Evolutionary conservation across 805 yeast species (phyloP).

Genomic region (Ogataea glucozyma): DNA sequence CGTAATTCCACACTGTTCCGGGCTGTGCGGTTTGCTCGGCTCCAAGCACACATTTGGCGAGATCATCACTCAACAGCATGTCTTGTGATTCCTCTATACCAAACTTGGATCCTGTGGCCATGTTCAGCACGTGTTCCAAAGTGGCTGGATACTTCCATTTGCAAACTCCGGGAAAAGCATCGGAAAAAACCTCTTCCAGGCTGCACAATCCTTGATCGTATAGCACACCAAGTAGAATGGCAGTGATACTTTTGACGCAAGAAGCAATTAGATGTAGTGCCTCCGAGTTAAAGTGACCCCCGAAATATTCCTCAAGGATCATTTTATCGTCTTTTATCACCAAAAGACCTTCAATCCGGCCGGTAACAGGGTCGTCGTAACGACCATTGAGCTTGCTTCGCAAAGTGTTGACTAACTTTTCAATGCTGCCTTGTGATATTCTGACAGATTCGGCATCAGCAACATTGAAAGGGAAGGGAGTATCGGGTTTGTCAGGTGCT

Average conservation of each 20-base stretch:
- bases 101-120: constrained; percentile 1
- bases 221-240: background rate
- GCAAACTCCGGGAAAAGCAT: background rate
- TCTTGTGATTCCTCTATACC: background rate
- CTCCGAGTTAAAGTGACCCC: background rate
- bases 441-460: background rate
- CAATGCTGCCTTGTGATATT: background rate
- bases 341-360: background rate
- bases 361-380: background rate
- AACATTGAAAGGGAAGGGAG: too few relatives aligned
- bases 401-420: background rate
- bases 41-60: background rate
- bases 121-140: constrained; percentile 1
- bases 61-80: background rate
- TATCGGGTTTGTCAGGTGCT: background rate
- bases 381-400: background rate
- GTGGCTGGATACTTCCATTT: background rate
- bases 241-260: constrained; percentile 3
- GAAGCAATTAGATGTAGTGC: constrained; percentile 3
- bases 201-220: constrained; percentile 4
- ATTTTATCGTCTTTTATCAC: constrained; percentile 1
- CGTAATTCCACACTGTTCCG: constrained; percentile 1
- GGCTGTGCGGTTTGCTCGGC: background rate
- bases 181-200: background rate
- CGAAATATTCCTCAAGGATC: constrained; percentile 5